Evolutionary conservation across 2,329 filamentous ascomycete species (phyloP).

Genomic region (Alternaria longipes): DNA sequence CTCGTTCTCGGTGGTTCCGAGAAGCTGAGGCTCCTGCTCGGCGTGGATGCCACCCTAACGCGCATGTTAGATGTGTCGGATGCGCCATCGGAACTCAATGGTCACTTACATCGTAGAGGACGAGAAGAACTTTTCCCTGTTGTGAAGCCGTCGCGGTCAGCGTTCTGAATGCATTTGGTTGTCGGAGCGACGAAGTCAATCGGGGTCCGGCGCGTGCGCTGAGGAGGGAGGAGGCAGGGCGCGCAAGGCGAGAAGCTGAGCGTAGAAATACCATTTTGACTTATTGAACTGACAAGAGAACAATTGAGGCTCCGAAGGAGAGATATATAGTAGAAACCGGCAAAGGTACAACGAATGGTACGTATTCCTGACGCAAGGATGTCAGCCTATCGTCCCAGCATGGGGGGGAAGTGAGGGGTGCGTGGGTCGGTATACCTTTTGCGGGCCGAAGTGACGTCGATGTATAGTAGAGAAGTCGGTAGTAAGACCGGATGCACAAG

Average conservation of each 20-base stretch:
- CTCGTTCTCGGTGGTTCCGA: conserved; percentile 98
- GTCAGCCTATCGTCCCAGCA: conserved; percentile 30
- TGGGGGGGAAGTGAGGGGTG: conserved; percentile 26
- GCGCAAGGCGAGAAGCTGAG: conserved; percentile 66
- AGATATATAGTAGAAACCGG: conserved; percentile 35
- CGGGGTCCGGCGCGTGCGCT: conserved; percentile 55
- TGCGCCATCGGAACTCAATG: conserved; percentile 16
- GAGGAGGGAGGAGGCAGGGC: conserved; percentile 63
- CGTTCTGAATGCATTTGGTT: conserved; percentile 64
- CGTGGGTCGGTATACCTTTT: conserved; percentile 40
- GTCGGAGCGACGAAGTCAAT: conserved; percentile 55
- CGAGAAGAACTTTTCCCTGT: conserved; percentile 95
- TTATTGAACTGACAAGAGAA: conserved; percentile 28
- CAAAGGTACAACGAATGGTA: conserved; percentile 26
- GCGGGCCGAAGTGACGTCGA: conserved; percentile 35
- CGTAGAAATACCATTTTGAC: conserved; percentile 69
- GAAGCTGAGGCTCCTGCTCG: conserved; percentile 83
- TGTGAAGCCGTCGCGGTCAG: conserved; percentile 71
- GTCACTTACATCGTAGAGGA: conserved; percentile 84
- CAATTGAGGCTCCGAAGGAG: conserved; percentile 28
- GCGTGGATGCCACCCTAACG: conserved; percentile 81
- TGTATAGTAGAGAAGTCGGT: conserved; percentile 11
- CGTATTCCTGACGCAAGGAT: conserved; percentile 40
- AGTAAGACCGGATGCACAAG: conserved; percentile 25
- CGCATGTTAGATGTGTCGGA: conserved; percentile 29